phyloP scores from a whole-genome alignment of 805 yeast genomes.

The Torulaspora maleeae region DNA sequence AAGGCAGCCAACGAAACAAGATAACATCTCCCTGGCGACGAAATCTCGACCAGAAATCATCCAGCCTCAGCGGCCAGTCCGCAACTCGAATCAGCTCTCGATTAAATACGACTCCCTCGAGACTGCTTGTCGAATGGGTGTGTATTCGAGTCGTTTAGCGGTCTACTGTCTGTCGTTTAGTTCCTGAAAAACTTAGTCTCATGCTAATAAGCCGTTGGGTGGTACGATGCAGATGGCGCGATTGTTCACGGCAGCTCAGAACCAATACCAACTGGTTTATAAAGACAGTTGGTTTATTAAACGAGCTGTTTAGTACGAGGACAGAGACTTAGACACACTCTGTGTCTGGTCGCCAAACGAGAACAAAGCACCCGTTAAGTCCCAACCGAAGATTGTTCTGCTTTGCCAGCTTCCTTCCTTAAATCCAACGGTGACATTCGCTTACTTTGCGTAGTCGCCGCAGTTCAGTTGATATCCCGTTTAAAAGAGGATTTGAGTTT shows the following conservation, averaged over 20 bases:
- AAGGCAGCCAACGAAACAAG: background rate
- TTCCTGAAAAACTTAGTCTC: background rate
- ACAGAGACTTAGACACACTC: background rate
- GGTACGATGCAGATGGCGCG: slow-evolving; percentile 5
- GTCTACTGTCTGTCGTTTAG: slow-evolving; percentile 2
- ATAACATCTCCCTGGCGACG: too few species aligned
- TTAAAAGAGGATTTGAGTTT: background rate
- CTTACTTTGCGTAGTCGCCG: background rate
- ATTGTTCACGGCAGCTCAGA: background rate
- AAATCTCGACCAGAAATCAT: too few species aligned
- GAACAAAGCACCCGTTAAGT: slow-evolving; percentile 3
- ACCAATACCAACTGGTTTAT: background rate
- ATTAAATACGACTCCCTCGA: too few species aligned
- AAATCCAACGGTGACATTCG: slow-evolving; percentile 1
- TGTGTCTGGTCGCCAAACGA: slow-evolving; percentile 2
- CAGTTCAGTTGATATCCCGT: background rate
- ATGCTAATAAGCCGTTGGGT: slow-evolving; percentile 3
- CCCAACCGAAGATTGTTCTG: background rate
- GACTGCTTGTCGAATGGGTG: too few species aligned
- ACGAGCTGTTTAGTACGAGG: slow-evolving; percentile 2
- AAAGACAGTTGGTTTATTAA: background rate
- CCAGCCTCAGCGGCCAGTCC: too few species aligned
- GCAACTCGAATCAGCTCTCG: too few species aligned
- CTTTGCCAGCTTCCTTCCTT: background rate
- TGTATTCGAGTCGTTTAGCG: background rate